Base-by-base conservation (phyloP, 352 stramenopile genomes). In the Blastocystis hominis region DNA sequence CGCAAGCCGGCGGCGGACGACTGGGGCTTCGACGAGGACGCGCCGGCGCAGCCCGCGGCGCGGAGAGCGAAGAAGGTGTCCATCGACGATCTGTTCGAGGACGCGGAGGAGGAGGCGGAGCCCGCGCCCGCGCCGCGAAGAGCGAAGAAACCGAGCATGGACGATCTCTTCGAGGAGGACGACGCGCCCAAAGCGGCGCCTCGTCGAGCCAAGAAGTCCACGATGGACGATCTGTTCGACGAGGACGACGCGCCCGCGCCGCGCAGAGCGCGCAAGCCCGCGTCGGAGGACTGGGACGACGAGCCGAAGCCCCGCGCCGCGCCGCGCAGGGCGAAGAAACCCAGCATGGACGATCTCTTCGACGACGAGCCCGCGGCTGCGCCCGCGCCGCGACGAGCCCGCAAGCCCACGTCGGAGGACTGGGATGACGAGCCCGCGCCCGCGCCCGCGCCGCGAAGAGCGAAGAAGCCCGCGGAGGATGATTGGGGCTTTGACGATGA, bases 111-210 rank as follows among this genome's bases (percentile, higher is more conserved):
- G 24, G 66, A 76, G 30, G 66, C 53, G 15, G 66, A 76, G 46
- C 42, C 46, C n/a, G 42, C 66, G 9, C 42, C 66, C 56, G 42
- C 66, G 6, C 40, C 66, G 9, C 66, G 66, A 3, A 76, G 40
- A 46, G 36, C 66, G 9, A 76, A 59, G 46, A 76, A 76, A 42
- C 38, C 56, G 24, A 76, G 66, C 42, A 42, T 76, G 66, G 66
- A 76, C n/a, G 66, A 76, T 20, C 36, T 76, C 2, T 76, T 76
- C 40, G 66, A 76, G n/a, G 63, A 75, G 10, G 66, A 76, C 30
- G 66, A 76, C 42, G 66, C 53, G 40, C 24, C 20, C 4, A 24
- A 17, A 6, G 10, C 66, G n/a, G 66, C 66, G 7, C 66, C 66
- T 9, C 66, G 66, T 30, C 53, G 30, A 20, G n/a, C 63, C n/a